A percentile compares a stretch with the other conserved stretches of the same genome.
phyloP scores from a whole-genome alignment of 495 filamentous ascomycete genomes.

The Penicillium roqueforti region DNA sequence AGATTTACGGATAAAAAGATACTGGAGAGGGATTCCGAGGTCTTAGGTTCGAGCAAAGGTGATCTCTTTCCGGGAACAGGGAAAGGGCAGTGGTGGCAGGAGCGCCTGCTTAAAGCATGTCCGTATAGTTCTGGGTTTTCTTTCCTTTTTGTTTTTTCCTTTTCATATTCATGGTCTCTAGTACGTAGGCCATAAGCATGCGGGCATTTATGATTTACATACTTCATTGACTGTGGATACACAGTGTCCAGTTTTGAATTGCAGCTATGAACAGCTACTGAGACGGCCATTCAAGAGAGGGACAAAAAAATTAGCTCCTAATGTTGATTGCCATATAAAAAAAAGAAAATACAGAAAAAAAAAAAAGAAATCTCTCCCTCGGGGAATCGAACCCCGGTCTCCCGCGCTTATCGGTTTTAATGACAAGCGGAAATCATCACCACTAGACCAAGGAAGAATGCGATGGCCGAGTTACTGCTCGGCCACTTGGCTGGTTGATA shows the following conservation, averaged over 20 bases:
- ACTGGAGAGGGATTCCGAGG: not conserved
- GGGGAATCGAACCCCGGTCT: slow-evolving; percentile 55
- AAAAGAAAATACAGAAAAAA: too few species aligned
- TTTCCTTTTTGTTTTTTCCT: too few species aligned
- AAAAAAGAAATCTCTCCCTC: slow-evolving; percentile 40
- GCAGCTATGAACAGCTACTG: too few species aligned
- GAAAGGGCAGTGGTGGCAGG: not conserved
- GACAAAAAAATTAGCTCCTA: too few species aligned
- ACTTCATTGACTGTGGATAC: too few species aligned
- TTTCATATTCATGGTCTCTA: too few species aligned
- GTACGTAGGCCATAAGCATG: too few species aligned
- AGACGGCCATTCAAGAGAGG: too few species aligned
- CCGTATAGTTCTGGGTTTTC: not conserved
- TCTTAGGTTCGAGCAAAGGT: not conserved
- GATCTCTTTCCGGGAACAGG: not conserved
- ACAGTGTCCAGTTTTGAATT: too few species aligned
- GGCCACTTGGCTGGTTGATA: slow-evolving; percentile 25
- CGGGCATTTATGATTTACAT: too few species aligned
- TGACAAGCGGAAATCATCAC: slow-evolving; percentile 56
- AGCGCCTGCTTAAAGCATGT: not conserved
- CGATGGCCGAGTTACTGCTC: slow-evolving; percentile 27
- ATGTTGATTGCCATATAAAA: too few species aligned
- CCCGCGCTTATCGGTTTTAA: slow-evolving; percentile 41
- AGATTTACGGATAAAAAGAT: not conserved
- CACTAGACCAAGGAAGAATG: slow-evolving; percentile 45